Conservation (phyloP, 2,329 filamentous ascomycete genomes). For the Dactylonectria macrodidyma region DNA sequence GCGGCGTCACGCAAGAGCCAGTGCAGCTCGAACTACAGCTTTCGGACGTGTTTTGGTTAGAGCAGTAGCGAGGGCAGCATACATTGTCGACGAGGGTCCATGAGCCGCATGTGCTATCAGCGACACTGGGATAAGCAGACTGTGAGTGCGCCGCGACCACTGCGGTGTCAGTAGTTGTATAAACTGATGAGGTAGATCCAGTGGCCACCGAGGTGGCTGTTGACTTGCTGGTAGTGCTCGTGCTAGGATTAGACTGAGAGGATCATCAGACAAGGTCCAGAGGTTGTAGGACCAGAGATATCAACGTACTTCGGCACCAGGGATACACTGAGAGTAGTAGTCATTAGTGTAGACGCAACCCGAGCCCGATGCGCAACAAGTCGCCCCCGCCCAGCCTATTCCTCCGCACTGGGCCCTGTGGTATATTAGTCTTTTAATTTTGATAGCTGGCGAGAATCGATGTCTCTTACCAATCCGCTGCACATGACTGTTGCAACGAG, state of each 20-base stretch:
- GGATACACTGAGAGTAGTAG: conserved; percentile 17
- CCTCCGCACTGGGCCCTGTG: conserved; percentile 18
- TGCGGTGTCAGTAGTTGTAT: conserved; percentile 17
- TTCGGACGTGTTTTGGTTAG: conserved; percentile 19
- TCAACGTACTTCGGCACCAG: conserved; percentile 9
- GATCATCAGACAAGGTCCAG: not conserved
- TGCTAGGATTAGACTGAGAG: conserved; percentile 2
- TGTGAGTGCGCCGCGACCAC: conserved; percentile 8
- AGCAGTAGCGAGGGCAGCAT: conserved; percentile 19
- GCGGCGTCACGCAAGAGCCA: conserved; percentile 18
- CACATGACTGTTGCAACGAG: conserved; percentile 19
- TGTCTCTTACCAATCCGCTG: conserved; percentile 6
- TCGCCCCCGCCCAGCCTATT: conserved; percentile 11
- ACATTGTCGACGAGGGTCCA: conserved; percentile 23
- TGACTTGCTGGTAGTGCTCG: conserved; percentile 1
- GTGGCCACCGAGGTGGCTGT: not conserved
- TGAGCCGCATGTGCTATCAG: conserved; percentile 17
- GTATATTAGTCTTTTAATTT: not conserved
- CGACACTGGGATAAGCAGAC: conserved; percentile 20
- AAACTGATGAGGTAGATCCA: conserved; percentile 3
- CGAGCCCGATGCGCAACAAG: conserved; percentile 11
- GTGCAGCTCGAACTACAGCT: conserved; percentile 25
- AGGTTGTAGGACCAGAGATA: not conserved
- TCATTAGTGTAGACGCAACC: conserved; percentile 17
- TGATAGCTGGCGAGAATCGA: not conserved